Base-by-base conservation (phyloP, 176 grass and related monocot species). In the Luzula sylvatica region DNA sequence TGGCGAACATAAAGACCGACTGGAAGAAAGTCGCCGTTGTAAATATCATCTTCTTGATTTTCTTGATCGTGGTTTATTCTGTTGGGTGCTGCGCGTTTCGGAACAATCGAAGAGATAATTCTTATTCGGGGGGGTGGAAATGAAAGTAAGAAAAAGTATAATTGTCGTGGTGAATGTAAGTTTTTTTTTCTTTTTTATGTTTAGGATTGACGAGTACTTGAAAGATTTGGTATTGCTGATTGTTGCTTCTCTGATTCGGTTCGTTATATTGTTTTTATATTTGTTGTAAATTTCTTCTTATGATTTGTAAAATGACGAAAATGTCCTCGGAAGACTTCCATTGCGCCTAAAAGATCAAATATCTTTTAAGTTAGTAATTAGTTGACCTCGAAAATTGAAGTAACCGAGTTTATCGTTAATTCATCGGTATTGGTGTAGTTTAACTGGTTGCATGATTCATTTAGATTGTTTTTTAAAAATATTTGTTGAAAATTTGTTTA, bases 11-110 rank as follows among this genome's bases (percentile, higher is more conserved):
- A 55, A 98, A 80, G 81, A 76, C 69, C 7, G 86, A 86, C 65
- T 98, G 85, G 92, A 98, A 90, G 74, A 98, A 90, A 65, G 83
- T 98, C 3, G 85, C 85, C 19, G 73, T 41, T 0, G 28, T 86
- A 40, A 98, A 90, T 53, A 86, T 87, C 47, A 17, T 90, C 42
- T 98, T 98, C 74, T 75, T 98, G 18, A 50, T 90, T 45, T 90
- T 98, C 46, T 75, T 98, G 59, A 56, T 98, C 35, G 13, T 80
- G 1, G 92, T 90, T 30, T 98, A 98, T 79, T 80, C 92, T 0
- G 58, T 98, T 3, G 85, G 92, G 22, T 98, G 85, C 55, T 86
- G 81, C 19, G 81, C 92, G 58, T 90, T 90, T 67, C 82, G 85
- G 75, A 87, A 89, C 47, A 98, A 98, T 56, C 69, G 78, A 55